Base-by-base conservation (phyloP, 805 yeast species). In the Saccharomycopsis fodiens region DNA sequence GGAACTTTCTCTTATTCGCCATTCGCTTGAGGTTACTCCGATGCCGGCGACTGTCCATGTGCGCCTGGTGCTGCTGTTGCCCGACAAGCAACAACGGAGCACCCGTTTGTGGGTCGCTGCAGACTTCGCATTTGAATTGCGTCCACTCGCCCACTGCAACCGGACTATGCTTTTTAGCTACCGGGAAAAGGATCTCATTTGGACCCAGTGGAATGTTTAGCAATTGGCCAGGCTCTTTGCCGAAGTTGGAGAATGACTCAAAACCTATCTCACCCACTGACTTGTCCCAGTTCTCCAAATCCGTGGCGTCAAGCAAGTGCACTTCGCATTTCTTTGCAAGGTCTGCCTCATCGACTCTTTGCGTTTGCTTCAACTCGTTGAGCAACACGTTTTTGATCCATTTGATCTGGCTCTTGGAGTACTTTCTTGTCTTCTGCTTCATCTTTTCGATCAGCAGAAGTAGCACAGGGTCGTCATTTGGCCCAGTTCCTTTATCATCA, bases 321-420 rank as follows among this genome's bases (percentile, higher is more conserved):
- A 85, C 58, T 34, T 75, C 72, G 0, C 87, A 1, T 85, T 85
- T 41, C 79, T 29, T n/a, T n/a, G 32, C 12, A n/a, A n/a, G n/a
- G n/a, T n/a, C n/a, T n/a, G n/a, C n/a, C n/a, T n/a, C n/a, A n/a
- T n/a, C n/a, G n/a, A n/a, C n/a, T n/a, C n/a, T n/a, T n/a, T n/a
- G n/a, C n/a, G 78, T 84, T 44, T 68, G 68, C 16, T 62, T 59
- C 16, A 81, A 59, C 60, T 82, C 88, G 0, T 79, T 76, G 0
- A 80, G 70, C 12, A 93, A 62, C 48, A 78, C 68, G 53, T 82
- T 85, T 41, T 73, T 72, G 51, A 93, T 88, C 97, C 97, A 93
- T 59, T 87, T 88, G 10, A 87, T 79, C 59, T 93, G 98, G 51
- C 74, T 74, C 51, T 79, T 81, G 1, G 97, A 95, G 61, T 93